Percentiles rank a stretch among this genome's conserved stretches.
Evolutionary conservation across 2,329 filamentous ascomycete genomes (phyloP).

Genomic region (Didymella exigua): DNA sequence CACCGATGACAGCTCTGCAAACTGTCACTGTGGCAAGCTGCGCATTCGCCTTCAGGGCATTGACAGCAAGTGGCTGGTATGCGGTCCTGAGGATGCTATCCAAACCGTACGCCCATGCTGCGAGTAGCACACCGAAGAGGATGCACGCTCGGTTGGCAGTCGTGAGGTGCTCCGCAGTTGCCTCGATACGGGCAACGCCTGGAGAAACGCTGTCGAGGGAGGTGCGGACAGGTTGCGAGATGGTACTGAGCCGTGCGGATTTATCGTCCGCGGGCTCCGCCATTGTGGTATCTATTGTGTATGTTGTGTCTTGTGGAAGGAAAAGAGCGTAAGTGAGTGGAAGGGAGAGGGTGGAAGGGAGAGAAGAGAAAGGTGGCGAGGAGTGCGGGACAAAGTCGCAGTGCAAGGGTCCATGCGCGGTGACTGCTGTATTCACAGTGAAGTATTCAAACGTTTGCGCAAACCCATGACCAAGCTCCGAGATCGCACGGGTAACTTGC

Average conservation of each 20-base stretch:
- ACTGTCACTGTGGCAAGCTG: conserved; percentile 62
- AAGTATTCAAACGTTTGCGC: neutral
- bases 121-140: conserved; percentile 66
- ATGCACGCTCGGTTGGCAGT: conserved; percentile 60
- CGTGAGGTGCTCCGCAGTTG: conserved; percentile 60
- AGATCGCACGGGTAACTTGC: neutral
- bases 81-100: conserved; percentile 56
- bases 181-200: conserved; percentile 66
- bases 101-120: conserved; percentile 68
- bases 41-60: conserved; percentile 59
- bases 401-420: neutral
- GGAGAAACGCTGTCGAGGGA: conserved; percentile 40
- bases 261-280: neutral
- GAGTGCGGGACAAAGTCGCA: neutral
- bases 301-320: neutral
- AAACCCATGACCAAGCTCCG: neutral
- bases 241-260: neutral
- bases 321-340: neutral
- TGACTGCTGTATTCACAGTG: neutral
- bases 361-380: neutral
- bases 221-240: neutral
- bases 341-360: neutral
- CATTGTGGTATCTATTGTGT: neutral
- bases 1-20: conserved; percentile 63
- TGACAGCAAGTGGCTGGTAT: conserved; percentile 59